Base-by-base conservation (phyloP, 2,329 filamentous ascomycete species). In the Hypocrella siamensis region DNA sequence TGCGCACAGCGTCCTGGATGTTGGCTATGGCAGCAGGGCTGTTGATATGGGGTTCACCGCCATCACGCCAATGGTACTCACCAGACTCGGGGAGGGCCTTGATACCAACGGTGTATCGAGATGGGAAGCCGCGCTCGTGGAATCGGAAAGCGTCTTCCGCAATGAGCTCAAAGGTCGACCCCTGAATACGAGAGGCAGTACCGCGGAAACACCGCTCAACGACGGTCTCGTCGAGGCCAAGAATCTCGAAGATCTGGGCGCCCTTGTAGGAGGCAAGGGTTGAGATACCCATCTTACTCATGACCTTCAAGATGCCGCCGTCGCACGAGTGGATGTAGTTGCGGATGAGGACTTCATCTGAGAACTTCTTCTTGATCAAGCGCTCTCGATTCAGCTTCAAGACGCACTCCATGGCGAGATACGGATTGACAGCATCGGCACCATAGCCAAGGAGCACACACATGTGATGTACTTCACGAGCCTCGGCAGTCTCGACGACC, bases 221-320 rank as follows among this genome's bases (percentile, higher is more conserved):
- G 29, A 96, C 86, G 15, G 70, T 68, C 53, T 93, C 86, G 48
- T 94, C 86, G 21, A 94, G 76, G 58, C 88, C 88, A 27, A 96
- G 78, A 30, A 86, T 85, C 54, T 96, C 88, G 45, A 94, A 96
- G 41, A 96, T 96, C 62, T 96, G 88, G 34, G 88, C 88, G 50
- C 88, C 88, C 66, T 96, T 96, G 67, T 96, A 96, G 43, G 80
- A 88, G 49, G 88, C 84, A 28, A 96, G 66, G 19, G 88, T 96
- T 6, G 88, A 94, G 41, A 96, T 96, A 63, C 88, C 88, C 88
- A 96, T 96, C 67, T 96, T 96, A 56, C 80, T 90, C 88, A 96
- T 96, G 53, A 96, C 88, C 60, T 96, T 96, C 41, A 96, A 66
- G 41, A 96, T 93, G 61, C 88, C 88, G 49, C 88, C 88, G 44